These are phyloP conservation scores for Porodaedalea pini DNA, from an alignment of 1,284 basidiomycete genomes.

Conservation along the genomic window DNA sequence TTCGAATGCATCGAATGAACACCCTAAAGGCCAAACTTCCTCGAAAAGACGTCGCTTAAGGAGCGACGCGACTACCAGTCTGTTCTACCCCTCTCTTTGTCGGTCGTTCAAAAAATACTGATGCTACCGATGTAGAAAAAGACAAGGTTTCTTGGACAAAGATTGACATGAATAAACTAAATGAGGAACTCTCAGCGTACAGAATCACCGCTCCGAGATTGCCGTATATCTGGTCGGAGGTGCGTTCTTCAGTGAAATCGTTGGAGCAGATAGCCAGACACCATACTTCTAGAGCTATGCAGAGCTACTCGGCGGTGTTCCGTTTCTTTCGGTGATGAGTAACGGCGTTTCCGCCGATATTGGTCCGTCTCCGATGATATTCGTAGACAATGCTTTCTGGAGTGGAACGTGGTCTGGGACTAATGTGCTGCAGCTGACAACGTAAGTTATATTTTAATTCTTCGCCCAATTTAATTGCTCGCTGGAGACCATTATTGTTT, in stretches of 20 bases:
- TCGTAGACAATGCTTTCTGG: neutral
- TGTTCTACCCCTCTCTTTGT: too few relatives aligned
- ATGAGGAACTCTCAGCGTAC: neutral
- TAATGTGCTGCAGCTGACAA: neutral
- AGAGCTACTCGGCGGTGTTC: slow-evolving; percentile 6
- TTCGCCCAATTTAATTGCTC: too few relatives aligned
- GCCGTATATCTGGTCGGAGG: slow-evolving; percentile 9
- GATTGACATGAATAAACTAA: neutral
- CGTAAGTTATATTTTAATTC: neutral
- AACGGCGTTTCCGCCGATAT: slow-evolving; percentile 7
- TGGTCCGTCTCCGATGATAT: neutral
- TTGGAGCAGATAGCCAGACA: neutral
- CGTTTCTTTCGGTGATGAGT: neutral
- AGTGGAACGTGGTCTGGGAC: neutral
- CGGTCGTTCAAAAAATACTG: neutral
- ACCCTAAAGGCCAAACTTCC: too few relatives aligned
- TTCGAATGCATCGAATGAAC: too few relatives aligned
- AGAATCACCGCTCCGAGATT: neutral
- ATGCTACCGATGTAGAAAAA: neutral
- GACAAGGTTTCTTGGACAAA: neutral
- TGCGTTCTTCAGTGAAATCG: neutral
- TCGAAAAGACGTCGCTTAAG: too few relatives aligned
- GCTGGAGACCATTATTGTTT: too few relatives aligned
- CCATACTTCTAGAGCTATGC: neutral
- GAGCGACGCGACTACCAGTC: too few relatives aligned